These are phyloP conservation scores for Rhizopogon rudus DNA, from an alignment of 768 basidiomycete species.

Conservation along the genomic window DNA sequence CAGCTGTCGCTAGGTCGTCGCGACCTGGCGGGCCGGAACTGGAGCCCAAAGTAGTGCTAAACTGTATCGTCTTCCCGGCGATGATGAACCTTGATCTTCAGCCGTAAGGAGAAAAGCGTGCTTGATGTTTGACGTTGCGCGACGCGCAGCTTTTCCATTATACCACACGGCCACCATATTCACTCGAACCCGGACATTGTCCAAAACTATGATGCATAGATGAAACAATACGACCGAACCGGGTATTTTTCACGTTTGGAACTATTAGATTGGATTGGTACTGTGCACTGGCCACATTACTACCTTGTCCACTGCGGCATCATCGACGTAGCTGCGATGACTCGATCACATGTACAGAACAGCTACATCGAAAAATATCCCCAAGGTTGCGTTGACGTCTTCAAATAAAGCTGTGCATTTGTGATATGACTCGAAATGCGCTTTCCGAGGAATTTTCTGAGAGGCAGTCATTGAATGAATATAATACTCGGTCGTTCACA, in stretches of 20 bases:
- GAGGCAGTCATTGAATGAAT: too few species aligned
- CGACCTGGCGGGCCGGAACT: background rate
- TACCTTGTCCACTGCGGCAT: background rate
- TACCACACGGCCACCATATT: conserved; percentile 14
- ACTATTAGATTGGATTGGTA: background rate
- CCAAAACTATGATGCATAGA: conserved; percentile 13
- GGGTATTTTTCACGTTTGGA: background rate
- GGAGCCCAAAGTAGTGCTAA: background rate
- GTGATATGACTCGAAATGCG: background rate
- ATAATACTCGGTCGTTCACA: background rate
- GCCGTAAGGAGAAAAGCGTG: conserved; percentile 4
- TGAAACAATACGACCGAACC: background rate
- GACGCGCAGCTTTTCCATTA: conserved; percentile 16
- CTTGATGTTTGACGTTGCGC: conserved; percentile 23
- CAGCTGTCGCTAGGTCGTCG: background rate
- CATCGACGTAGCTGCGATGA: background rate
- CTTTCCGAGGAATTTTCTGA: background rate
- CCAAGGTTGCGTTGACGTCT: background rate
- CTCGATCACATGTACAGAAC: background rate
- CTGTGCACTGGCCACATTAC: background rate
- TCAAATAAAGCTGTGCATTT: background rate
- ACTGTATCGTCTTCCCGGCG: background rate
- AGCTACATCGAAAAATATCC: background rate
- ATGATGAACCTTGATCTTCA: conserved; percentile 5
- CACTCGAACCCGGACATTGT: conserved; percentile 5